These are phyloP conservation scores for Phytophthora hibernalis DNA, from an alignment of 352 stramenopile species.

Conservation along the genomic window DNA sequence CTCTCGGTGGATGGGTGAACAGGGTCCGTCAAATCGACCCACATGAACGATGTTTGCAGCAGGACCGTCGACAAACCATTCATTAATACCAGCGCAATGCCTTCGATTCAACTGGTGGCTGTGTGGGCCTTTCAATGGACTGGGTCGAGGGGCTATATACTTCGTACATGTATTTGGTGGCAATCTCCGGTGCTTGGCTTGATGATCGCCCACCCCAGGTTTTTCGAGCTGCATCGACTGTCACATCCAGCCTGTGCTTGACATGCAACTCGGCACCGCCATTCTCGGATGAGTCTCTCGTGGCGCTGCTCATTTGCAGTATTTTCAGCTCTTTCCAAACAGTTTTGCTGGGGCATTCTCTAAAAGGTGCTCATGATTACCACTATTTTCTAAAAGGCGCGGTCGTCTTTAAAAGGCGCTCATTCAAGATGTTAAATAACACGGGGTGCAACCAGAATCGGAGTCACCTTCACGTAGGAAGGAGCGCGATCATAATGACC, in stretches of 20 bases:
- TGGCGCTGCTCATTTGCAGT: slow-evolving; percentile 8
- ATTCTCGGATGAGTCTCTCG: slow-evolving; percentile 7
- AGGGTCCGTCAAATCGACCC: neutral
- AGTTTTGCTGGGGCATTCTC: neutral
- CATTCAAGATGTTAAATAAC: too few relatives aligned
- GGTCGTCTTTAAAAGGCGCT: too few relatives aligned
- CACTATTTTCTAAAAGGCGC: too few relatives aligned
- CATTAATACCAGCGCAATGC: neutral
- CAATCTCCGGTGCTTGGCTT: slow-evolving; percentile 2
- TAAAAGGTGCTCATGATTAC: too few relatives aligned
- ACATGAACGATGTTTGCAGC: slow-evolving; percentile 14
- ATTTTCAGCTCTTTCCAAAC: slow-evolving; percentile 18
- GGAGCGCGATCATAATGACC: too few relatives aligned
- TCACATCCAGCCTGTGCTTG: slow-evolving; percentile 19
- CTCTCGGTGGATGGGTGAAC: slow-evolving; percentile 12
- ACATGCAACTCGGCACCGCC: neutral
- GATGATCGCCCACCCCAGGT: neutral
- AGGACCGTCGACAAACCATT: neutral
- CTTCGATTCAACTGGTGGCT: neutral
- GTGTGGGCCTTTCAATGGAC: too few relatives aligned
- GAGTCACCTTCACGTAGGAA: too few relatives aligned
- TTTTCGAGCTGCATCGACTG: slow-evolving; percentile 15
- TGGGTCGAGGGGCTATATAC: neutral
- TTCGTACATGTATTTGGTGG: neutral
- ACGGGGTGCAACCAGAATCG: too few relatives aligned